Conservation (phyloP, 2,329 filamentous ascomycete species). For the Sporothrix inflata region DNA sequence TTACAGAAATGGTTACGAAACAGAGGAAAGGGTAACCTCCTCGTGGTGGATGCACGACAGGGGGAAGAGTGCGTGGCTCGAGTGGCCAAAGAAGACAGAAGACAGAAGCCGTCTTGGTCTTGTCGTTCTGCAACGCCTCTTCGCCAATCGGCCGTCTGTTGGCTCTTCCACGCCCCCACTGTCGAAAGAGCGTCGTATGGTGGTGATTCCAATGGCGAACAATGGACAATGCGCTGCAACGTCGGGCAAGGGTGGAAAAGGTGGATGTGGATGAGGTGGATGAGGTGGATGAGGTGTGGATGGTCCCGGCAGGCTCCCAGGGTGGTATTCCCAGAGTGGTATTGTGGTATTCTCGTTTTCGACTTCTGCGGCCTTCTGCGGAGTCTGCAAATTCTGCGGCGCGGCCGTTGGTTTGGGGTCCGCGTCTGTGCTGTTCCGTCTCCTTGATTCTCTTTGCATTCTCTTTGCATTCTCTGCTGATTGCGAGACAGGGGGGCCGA, state of each 20-base stretch:
- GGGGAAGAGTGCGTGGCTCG: not conserved
- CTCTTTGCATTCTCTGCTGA: not conserved
- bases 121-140: not conserved
- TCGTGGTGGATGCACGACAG: not conserved
- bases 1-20: not conserved
- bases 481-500: not conserved
- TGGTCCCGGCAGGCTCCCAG: not conserved
- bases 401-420: not conserved
- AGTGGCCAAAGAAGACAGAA: no score
- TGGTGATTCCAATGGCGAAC: not conserved
- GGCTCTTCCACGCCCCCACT: not conserved
- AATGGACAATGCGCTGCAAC: constrained; percentile 16
- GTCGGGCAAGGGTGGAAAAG: not conserved
- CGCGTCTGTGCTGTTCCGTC: constrained; percentile 7
- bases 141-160: constrained; percentile 5
- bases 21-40: constrained; percentile 11
- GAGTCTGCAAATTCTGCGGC: not conserved
- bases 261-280: no score
- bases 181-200: not conserved
- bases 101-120: not conserved
- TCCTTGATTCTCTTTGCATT: not conserved
- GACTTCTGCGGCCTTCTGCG: not conserved
- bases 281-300: not conserved
- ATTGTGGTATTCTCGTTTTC: constrained; percentile 4
- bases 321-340: not conserved